Evolutionary conservation across 495 filamentous ascomycete species (phyloP).

Genomic region (Penicillium taxi): DNA sequence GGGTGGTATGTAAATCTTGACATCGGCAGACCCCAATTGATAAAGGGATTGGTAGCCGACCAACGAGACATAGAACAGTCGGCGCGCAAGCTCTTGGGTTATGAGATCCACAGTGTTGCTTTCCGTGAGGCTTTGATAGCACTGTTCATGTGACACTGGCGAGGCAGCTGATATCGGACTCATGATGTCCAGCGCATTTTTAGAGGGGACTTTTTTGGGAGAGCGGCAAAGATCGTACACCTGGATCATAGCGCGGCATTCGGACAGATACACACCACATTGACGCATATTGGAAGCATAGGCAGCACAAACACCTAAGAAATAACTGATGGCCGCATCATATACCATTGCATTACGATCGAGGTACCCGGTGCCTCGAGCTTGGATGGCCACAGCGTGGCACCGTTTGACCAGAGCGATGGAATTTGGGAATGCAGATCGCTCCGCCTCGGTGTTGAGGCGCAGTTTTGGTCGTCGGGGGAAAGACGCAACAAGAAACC

Average conservation of each 20-base stretch:
- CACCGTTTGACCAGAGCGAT: constrained; percentile 66
- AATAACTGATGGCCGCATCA: constrained; percentile 81
- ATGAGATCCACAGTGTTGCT: constrained; percentile 50
- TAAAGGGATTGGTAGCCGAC: constrained; percentile 54
- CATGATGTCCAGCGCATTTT: constrained; percentile 9
- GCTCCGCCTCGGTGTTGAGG: constrained; percentile 51
- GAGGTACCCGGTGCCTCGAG: constrained; percentile 61
- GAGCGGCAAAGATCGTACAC: constrained; percentile 55
- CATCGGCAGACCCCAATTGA: constrained; percentile 60
- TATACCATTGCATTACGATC: constrained; percentile 61
- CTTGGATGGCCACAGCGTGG: constrained; percentile 61
- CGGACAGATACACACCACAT: constrained; percentile 61
- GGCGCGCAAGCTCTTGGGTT: constrained; percentile 66
- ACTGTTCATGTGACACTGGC: constrained; percentile 14
- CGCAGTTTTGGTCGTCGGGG: constrained; percentile 67
- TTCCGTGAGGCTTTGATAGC: constrained; percentile 13
- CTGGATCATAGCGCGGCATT: constrained; percentile 64
- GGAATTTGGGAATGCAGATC: constrained; percentile 50
- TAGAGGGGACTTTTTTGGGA: constrained; percentile 19
- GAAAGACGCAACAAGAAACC: constrained; percentile 66
- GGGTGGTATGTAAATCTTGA: constrained; percentile 58
- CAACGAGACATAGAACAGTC: constrained; percentile 72
- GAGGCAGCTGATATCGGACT: constrained; percentile 27
- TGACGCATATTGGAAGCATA: constrained; percentile 62
- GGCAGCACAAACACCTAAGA: constrained; percentile 60